Evolutionary conservation across 2,329 filamentous ascomycete species (phyloP), one percentile per base, ranked within the genome.

Genomic region (Pseudogymnoascus sp.): DNA sequence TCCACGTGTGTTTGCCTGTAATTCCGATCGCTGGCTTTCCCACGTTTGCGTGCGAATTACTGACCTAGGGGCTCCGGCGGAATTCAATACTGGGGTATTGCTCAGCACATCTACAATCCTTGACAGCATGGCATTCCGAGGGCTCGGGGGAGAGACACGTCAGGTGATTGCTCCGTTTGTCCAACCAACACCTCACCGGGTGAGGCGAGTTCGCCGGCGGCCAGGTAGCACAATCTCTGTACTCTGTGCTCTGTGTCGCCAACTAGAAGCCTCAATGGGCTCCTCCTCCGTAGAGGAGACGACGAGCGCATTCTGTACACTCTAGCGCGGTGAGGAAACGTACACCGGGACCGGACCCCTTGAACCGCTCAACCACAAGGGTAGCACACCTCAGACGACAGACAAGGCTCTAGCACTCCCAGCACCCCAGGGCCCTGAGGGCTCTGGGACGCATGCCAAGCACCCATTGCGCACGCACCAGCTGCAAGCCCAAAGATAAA

Each of bases 1-100:
- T 24, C 6, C n/a, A 53, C 24, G 8, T 7, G 13, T 7, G 13
- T 31, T 16, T 11, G 26, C 26, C 8, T 56, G n/a, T 2, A 13
- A 56, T 56, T 53, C 14, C 47, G n/a, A 33, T 33, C n/a, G 26
- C 47, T 70, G 70, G 1, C 67, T 69, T 47, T 47, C 37, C 0
- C 38, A 7, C 70, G 4, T 24, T 24, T 13, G 42, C 42, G 19
- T 42, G 40, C 16, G 19, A 26, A 44, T 44, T 44, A 7, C 2
- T 24, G 6, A 70, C 66, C 62, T 64, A 68, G n/a, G 61, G 65
- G 14, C 47, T 19, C 19, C 19, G 4, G 13, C 21, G 3, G 21
- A 13, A 14, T 50, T n/a, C 44, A 50, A 50, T 50, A 50, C 26
- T n/a, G n/a, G n/a, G n/a, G n/a, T n/a, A n/a, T n/a, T n/a, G 29